Conservation (phyloP, 192 early-diverging fungal genomes). For the Jimgerdemannia lactiflua region DNA sequence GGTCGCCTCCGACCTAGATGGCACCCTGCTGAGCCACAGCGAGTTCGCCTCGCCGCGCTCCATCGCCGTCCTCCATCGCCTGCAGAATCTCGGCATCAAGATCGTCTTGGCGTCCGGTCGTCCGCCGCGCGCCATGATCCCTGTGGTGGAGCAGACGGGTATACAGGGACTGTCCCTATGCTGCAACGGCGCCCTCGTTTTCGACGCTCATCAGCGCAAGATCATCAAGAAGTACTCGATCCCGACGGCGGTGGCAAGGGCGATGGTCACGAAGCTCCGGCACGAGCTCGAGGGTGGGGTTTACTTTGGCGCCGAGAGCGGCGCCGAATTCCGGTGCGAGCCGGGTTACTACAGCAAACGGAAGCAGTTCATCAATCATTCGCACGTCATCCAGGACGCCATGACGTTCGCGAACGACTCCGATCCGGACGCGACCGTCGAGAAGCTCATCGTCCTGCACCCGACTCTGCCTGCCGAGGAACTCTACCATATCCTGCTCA, state of each 20-base stretch:
- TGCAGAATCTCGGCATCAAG: slow-evolving; percentile 13
- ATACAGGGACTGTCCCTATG: slow-evolving; percentile 13
- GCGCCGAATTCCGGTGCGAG: slow-evolving; percentile 19
- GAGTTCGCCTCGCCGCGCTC: slow-evolving; percentile 11
- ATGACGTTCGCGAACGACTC: not conserved
- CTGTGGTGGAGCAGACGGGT: slow-evolving; percentile 12
- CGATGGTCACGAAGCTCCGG: slow-evolving; percentile 11
- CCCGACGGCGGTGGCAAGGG: slow-evolving; percentile 1
- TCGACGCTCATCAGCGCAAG: slow-evolving; percentile 5
- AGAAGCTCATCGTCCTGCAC: slow-evolving; percentile 20
- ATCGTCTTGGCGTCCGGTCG: slow-evolving; percentile 24
- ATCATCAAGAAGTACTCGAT: slow-evolving; percentile 22
- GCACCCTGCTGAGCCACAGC: slow-evolving; percentile 16
- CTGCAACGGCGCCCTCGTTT: slow-evolving; percentile 25
- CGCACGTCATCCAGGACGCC: not conserved
- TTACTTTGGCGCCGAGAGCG: slow-evolving; percentile 25
- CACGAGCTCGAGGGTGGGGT: slow-evolving; percentile 6
- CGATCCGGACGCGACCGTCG: slow-evolving; percentile 10
- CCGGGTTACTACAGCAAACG: slow-evolving; percentile 10
- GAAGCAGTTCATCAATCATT: slow-evolving; percentile 2
- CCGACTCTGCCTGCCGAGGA: slow-evolving; percentile 8
- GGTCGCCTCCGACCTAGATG: slow-evolving; percentile 28
- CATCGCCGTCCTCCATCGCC: slow-evolving; percentile 8
- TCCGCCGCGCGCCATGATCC: slow-evolving; percentile 23
- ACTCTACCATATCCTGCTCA: slow-evolving; percentile 7